Evolutionary conservation across 768 basidiomycete species (phyloP).

Genomic region (Tylopilus subfusipes): DNA sequence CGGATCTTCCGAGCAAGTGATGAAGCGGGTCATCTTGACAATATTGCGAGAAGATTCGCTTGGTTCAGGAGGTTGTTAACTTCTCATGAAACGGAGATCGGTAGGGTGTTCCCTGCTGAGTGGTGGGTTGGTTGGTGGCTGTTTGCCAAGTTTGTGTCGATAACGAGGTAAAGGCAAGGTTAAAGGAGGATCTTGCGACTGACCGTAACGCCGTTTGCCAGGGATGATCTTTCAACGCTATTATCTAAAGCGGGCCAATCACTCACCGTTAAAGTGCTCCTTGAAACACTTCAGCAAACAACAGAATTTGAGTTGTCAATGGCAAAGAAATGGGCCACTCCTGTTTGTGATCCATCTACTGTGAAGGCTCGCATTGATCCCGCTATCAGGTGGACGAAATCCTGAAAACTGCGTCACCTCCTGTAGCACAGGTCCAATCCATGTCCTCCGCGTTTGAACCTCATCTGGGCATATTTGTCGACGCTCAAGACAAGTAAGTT

Average conservation of each 20-base stretch:
- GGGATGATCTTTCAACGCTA: constrained; percentile 80
- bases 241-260: constrained; percentile 74
- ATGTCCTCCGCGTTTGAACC: constrained; percentile 91
- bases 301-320: constrained; percentile 85
- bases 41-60: constrained; percentile 86
- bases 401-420: constrained; percentile 48
- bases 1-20: constrained; percentile 91
- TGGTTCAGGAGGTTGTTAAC: constrained; percentile 90
- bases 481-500: constrained; percentile 92
- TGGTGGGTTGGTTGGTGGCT: constrained; percentile 88
- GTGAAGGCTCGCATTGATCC: neutral
- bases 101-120: constrained; percentile 73
- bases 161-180: constrained; percentile 60
- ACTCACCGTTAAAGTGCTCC: constrained; percentile 70
- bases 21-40: constrained; percentile 96
- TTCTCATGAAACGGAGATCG: constrained; percentile 84
- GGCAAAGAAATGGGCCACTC: constrained; percentile 75
- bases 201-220: constrained; percentile 26
- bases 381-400: constrained; percentile 59
- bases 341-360: constrained; percentile 43
- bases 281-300: constrained; percentile 84
- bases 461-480: constrained; percentile 89
- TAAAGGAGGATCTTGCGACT: neutral
- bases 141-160: constrained; percentile 82
- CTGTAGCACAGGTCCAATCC: constrained; percentile 51